phyloP scores from a whole-genome alignment of 2,329 filamentous ascomycete species.

The Escovopsis sp. region DNA sequence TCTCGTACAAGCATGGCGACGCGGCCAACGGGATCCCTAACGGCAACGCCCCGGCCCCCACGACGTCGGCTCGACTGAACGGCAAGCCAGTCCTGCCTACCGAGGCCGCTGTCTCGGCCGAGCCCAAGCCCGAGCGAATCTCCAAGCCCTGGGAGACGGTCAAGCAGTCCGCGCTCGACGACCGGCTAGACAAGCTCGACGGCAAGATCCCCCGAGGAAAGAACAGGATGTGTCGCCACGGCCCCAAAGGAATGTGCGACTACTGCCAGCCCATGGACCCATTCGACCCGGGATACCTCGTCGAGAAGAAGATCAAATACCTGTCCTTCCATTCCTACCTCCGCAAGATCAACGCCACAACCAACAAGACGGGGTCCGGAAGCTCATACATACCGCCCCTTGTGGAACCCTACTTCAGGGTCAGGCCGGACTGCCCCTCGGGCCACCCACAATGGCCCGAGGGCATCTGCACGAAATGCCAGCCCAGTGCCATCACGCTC shows the following conservation, averaged over 20 bases:
- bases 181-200: conserved; percentile 71
- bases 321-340: conserved; percentile 90
- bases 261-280: conserved; percentile 96
- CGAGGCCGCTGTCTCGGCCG: conserved; percentile 33
- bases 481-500: conserved; percentile 89
- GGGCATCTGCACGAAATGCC: conserved; percentile 95
- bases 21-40: conserved; percentile 19
- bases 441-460: conserved; percentile 90
- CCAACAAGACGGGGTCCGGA: conserved; percentile 88
- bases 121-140: conserved; percentile 49
- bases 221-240: conserved; percentile 91
- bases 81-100: conserved; percentile 57
- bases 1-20: conserved; percentile 57
- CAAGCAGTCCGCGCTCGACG: conserved; percentile 74
- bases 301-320: conserved; percentile 97
- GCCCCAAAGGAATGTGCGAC: conserved; percentile 96
- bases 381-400: conserved; percentile 94
- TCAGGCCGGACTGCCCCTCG: conserved; percentile 77
- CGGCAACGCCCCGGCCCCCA: conserved; percentile 20
- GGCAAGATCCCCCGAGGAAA: conserved; percentile 71
- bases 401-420: conserved; percentile 82
- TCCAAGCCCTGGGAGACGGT: conserved; percentile 64
- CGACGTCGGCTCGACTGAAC: conserved; percentile 56
- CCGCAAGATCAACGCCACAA: conserved; percentile 87
- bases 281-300: conserved; percentile 75